Evolutionary conservation across 345 rosid genomes (phyloP), one percentile per base, ranked within the genome.

Genomic region (Acer campestre): DNA sequence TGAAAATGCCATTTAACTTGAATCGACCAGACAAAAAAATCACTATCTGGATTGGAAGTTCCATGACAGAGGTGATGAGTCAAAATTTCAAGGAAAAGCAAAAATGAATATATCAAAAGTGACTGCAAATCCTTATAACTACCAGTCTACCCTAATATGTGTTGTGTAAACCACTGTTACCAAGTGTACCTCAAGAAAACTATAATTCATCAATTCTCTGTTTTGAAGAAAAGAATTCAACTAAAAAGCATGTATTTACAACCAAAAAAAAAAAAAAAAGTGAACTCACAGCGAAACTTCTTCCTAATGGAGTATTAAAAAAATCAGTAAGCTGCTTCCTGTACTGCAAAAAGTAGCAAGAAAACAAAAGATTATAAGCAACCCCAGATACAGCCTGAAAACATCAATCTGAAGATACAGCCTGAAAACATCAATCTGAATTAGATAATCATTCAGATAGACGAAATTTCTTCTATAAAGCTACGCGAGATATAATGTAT

Each of bases 271-370:
- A 74, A 49, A 1, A 25, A 23, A 29, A 14, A 25, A 25, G 64
- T 78, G 67, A 71, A 86, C 94, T 91, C 83, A 95, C 98, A 78
- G 90, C 84, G 83, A 88, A 84, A 79, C 92, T 84, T 82, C 90
- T 90, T 78, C 99, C 98, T 0, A 92, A 40, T 3, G 99, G 98
- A 29, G 97, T 90, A 69, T 88, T 80, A 75, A 90, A 80, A 74
- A 92, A 90, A 68, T 87, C 90, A 89, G 56, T 89, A 46, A 95
- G 78, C 73, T 89, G 91, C 89, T 84, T 92, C 86, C 98, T 92
- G 90, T 92, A 92, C 99, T 93, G 98, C 85, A 89, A 88, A 58
- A 6, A 20, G 29, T 22, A 67, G 31, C 29, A 53, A 74, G 20
- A 31, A 69, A 81, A 68, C 69, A 82, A 61, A 18, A 40, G 16